Evolutionary conservation across 176 grass and related monocot species (phyloP).

Genomic region (Musa acuminata): DNA sequence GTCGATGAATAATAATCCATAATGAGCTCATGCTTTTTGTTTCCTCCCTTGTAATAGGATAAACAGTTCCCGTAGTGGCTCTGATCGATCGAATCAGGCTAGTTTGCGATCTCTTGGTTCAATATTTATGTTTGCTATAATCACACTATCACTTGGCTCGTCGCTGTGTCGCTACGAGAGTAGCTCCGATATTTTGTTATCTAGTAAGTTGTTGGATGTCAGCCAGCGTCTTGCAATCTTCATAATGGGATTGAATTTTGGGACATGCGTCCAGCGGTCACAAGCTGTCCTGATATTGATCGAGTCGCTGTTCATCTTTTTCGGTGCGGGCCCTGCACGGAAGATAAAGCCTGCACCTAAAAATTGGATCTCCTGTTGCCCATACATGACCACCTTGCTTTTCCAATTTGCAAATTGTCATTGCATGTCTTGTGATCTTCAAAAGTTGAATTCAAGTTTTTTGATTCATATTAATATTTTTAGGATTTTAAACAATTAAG

Average conservation of each 20-base stretch:
- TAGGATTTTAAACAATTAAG: too few relatives aligned
- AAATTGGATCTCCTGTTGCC: neutral
- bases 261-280: neutral
- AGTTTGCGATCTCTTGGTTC: too few relatives aligned
- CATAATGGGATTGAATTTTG: slow-evolving; percentile 4
- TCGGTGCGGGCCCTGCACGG: neutral
- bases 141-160: neutral
- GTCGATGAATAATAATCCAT: too few relatives aligned
- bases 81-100: too few relatives aligned
- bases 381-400: neutral
- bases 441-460: neutral
- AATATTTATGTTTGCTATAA: neutral
- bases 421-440: neutral
- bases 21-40: too few relatives aligned
- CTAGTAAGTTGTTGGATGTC: neutral
- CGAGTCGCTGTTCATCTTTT: neutral
- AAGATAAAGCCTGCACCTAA: neutral
- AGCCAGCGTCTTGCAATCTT: neutral
- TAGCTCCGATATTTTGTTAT: neutral
- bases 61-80: too few relatives aligned
- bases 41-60: too few relatives aligned
- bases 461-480: too few relatives aligned
- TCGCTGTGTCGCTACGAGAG: too few relatives aligned
- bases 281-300: neutral
- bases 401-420: neutral